phyloP scores from a whole-genome alignment of 2,329 filamentous ascomycete species.

The Venturia pyrina region DNA sequence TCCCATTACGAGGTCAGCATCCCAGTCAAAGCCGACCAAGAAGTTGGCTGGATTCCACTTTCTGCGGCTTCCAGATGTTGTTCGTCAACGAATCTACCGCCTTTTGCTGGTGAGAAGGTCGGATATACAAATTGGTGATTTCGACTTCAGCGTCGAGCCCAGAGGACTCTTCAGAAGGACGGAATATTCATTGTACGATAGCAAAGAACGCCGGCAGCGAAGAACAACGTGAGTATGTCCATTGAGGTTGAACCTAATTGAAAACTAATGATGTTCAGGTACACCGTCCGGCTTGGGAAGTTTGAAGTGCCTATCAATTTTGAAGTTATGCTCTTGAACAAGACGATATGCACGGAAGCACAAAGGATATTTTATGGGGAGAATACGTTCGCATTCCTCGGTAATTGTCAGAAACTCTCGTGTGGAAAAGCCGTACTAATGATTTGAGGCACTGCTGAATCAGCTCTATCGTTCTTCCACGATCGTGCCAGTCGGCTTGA shows the following conservation, averaged over 20 bases:
- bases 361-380: constrained; percentile 13
- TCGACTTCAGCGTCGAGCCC: constrained; percentile 10
- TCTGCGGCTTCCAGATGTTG: not conserved
- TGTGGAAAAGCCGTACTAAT: not conserved
- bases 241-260: not conserved
- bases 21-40: not conserved
- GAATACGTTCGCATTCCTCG: constrained; percentile 13
- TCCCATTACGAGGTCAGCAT: not conserved
- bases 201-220: constrained; percentile 4
- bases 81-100: constrained; percentile 8
- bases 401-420: not conserved
- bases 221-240: constrained; percentile 11
- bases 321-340: constrained; percentile 13
- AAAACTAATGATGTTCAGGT: not conserved
- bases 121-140: constrained; percentile 13
- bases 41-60: not conserved
- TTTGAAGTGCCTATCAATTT: not conserved
- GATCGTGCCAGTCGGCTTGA: constrained; percentile 12
- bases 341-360: constrained; percentile 12
- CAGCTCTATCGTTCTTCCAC: constrained; percentile 14
- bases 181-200: constrained; percentile 13
- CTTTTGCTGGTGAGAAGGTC: constrained; percentile 6
- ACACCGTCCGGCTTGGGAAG: not conserved
- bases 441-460: constrained; percentile 12
- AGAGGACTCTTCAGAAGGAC: constrained; percentile 9